Base-by-base conservation (phyloP, 345 rosid genomes). In the Eucalyptus curtisii region DNA sequence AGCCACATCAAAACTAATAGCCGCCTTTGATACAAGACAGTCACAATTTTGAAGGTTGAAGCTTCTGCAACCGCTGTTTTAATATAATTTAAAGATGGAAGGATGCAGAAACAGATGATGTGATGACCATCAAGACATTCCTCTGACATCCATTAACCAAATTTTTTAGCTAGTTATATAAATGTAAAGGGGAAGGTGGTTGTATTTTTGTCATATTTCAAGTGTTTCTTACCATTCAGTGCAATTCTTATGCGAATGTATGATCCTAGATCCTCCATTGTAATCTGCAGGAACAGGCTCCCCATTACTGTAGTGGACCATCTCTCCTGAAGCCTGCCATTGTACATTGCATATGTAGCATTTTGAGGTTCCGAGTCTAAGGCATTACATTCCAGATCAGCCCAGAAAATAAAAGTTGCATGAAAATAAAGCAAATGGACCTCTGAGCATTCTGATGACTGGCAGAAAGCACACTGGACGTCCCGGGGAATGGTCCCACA, bases 161-260 rank as follows among this genome's bases (percentile, higher is more conserved):
- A 76, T 76, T 37, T 3, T 37, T 76, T 11, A 1, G 47, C 82
- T 37, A 27, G 47, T 5, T 76, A 76, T 20, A 71, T 76, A 76
- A 20, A 20, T 40, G 82, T 76, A 40, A 76, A 76, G 3, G 0
- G 82, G 44, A 71, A 71, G 81, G 44, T 33, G 81, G 82, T 40
- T n/a, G 80, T 17, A 20, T 52, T 30, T 40, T 86, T 37, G 15
- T 52, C 64, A 50, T 86, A 20, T 20, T 76, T 40, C 47, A 20
- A 19, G 30, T 20, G 55, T 55, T 53, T 44, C 93, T 95, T 94
- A 97, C 99, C 99, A 97, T 93, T 97, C 98, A 30, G 94, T 92
- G 90, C 99, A 98, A 89, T 93, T 95, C 92, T 91, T 95, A 92
- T 96, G 98, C 37, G 94, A 93, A 91, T 98, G 97, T 91, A 95